Conservation (phyloP, 345 rosid species). For the Corchorus capsularis region DNA sequence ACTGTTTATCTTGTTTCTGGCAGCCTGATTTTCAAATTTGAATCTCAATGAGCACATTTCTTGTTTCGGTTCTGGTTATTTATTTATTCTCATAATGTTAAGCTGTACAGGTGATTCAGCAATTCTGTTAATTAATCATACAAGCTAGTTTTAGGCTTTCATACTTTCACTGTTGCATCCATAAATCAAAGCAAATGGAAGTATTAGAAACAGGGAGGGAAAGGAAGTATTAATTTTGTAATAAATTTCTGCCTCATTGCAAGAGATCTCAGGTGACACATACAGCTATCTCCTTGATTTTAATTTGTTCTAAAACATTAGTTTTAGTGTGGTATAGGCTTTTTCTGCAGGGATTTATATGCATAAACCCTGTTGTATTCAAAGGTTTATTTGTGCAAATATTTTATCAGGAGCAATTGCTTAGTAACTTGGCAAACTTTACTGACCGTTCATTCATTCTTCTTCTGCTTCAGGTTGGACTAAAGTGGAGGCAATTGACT, state of each 20-base stretch:
- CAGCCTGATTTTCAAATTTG: background rate
- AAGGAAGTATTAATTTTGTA: background rate
- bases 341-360: background rate
- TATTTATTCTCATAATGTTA: background rate
- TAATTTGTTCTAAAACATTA: background rate
- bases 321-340: background rate
- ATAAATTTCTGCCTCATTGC: background rate
- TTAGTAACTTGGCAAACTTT: background rate
- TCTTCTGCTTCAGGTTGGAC: slow-evolving; percentile 66
- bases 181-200: background rate
- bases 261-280: background rate
- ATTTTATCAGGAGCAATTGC: background rate
- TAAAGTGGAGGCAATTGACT: slow-evolving; percentile 77
- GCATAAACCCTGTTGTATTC: background rate
- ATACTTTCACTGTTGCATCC: background rate
- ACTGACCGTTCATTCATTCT: background rate
- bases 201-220: background rate
- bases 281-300: background rate
- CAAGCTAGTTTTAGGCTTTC: background rate
- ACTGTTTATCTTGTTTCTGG: background rate
- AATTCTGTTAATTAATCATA: background rate
- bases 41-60: background rate
- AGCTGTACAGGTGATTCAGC: background rate
- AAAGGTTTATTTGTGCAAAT: background rate
- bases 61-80: background rate